Evolutionary conservation across 2,329 filamentous ascomycete genomes (phyloP).

Genomic region (Fusarium irregulare): DNA sequence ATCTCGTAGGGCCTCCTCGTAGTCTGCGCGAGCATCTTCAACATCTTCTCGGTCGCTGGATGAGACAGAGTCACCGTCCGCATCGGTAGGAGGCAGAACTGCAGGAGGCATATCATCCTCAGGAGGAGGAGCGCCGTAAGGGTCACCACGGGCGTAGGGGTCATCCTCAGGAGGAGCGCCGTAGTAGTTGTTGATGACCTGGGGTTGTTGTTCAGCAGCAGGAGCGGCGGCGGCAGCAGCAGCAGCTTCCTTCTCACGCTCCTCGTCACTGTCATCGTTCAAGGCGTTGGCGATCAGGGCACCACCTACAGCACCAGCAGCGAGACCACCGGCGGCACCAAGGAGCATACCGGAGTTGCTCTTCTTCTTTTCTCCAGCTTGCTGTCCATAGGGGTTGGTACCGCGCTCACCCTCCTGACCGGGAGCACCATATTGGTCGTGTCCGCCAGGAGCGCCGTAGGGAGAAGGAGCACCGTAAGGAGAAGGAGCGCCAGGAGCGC

Average conservation of each 20-base stretch:
- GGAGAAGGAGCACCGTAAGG: slow-evolving; percentile 28
- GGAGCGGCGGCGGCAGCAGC: slow-evolving; percentile 23
- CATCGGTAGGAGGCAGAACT: slow-evolving; percentile 54
- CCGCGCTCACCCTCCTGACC: slow-evolving; percentile 14
- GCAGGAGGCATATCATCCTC: slow-evolving; percentile 47
- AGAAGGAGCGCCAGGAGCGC: slow-evolving; percentile 18
- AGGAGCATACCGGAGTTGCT: slow-evolving; percentile 65
- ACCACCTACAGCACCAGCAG: slow-evolving; percentile 66
- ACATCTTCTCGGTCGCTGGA: slow-evolving; percentile 57
- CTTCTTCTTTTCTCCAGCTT: slow-evolving; percentile 49
- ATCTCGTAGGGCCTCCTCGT: slow-evolving; percentile 56
- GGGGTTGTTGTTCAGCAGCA: neutral
- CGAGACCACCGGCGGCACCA: slow-evolving; percentile 69
- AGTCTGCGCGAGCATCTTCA: slow-evolving; percentile 56
- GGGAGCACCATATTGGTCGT: slow-evolving; percentile 22
- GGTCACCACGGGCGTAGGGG: slow-evolving; percentile 24
- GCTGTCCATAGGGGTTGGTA: slow-evolving; percentile 35
- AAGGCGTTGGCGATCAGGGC: slow-evolving; percentile 68
- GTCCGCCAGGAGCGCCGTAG: slow-evolving; percentile 22
- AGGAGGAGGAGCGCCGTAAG: slow-evolving; percentile 13
- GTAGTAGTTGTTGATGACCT: slow-evolving; percentile 31
- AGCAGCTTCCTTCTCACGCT: slow-evolving; percentile 18
- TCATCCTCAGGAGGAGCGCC: slow-evolving; percentile 34
- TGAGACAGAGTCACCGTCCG: slow-evolving; percentile 56
- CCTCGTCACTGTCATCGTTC: slow-evolving; percentile 43